Conservation (phyloP, 768 basidiomycete species). For the Tephrocybe sp. region DNA sequence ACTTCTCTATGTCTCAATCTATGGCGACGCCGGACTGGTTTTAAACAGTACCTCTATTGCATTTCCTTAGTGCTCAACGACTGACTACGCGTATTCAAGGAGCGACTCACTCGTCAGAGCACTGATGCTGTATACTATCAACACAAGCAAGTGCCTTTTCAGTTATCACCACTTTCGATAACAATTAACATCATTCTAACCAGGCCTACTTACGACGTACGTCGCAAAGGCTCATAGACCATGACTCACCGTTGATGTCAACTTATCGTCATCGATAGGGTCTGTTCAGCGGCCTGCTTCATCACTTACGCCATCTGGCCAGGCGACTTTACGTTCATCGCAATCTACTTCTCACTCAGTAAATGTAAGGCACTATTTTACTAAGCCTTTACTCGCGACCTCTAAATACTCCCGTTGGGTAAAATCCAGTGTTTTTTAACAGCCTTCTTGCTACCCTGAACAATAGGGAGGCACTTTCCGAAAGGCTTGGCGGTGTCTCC, state of each 20-base stretch:
- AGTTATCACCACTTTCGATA: background rate
- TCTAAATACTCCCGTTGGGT: background rate
- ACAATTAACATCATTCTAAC: background rate
- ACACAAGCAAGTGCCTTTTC: conserved; percentile 5
- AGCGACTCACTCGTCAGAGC: conserved; percentile 8
- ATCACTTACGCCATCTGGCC: conserved; percentile 18
- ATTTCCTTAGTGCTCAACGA: background rate
- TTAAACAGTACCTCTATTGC: conserved; percentile 7
- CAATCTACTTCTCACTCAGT: conserved; percentile 16
- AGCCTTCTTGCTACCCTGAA: conserved; percentile 20
- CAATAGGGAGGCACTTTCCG: conserved; percentile 7
- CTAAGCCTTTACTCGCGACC: background rate
- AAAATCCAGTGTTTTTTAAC: conserved; percentile 17
- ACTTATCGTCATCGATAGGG: too few species aligned
- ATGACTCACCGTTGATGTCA: background rate
- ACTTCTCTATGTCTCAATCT: conserved; percentile 10
- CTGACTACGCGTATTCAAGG: background rate
- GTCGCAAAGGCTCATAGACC: background rate
- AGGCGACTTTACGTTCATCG: conserved; percentile 17
- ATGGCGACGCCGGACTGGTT: conserved; percentile 3
- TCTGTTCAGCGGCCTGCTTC: conserved; percentile 10
- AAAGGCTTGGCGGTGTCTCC: conserved; percentile 12
- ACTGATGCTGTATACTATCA: conserved; percentile 13
- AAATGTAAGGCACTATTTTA: conserved; percentile 11
- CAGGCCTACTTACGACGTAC: conserved; percentile 16